Conservation (phyloP, 106 monocot species). For the Vanilla planifolia region DNA sequence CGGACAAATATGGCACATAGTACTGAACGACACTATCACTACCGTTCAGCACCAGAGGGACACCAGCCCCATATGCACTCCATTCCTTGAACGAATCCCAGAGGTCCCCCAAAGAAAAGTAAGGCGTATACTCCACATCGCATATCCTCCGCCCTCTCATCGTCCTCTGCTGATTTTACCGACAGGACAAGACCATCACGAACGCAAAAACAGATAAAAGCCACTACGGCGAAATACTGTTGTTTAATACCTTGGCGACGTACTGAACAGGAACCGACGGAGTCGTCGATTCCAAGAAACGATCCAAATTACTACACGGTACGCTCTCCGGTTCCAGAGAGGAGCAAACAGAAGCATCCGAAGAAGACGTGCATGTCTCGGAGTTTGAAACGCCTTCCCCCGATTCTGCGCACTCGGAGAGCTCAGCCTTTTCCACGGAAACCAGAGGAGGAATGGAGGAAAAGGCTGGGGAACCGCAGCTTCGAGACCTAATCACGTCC, state of each 20-base stretch:
- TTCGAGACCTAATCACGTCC: slow-evolving; percentile 2
- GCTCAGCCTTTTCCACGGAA: slow-evolving; percentile 1
- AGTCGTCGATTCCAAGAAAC: slow-evolving; percentile 52
- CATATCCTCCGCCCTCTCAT: slow-evolving; percentile 40
- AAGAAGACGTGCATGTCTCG: neutral
- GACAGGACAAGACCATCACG: neutral
- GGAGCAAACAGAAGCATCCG: neutral
- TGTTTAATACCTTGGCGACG: slow-evolving; percentile 35
- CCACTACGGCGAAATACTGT: neutral
- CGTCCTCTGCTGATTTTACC: slow-evolving; percentile 24
- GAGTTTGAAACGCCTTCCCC: neutral
- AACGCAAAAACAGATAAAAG: neutral
- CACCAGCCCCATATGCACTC: slow-evolving; percentile 74
- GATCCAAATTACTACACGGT: slow-evolving; percentile 32
- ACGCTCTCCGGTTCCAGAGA: slow-evolving; percentile 4
- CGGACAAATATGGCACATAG: slow-evolving; percentile 75
- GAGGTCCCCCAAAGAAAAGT: slow-evolving; percentile 47
- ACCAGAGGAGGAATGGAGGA: slow-evolving; percentile 1
- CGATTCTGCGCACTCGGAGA: slow-evolving; percentile 2
- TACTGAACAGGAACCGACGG: slow-evolving; percentile 43
- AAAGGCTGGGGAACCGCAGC: neutral
- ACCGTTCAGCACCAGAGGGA: slow-evolving; percentile 51
- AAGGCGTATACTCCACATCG: slow-evolving; percentile 30
- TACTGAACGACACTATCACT: slow-evolving; percentile 57
- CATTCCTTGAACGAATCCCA: slow-evolving; percentile 66